Conservation (phyloP, 805 yeast species). For the Candida schatavii region DNA sequence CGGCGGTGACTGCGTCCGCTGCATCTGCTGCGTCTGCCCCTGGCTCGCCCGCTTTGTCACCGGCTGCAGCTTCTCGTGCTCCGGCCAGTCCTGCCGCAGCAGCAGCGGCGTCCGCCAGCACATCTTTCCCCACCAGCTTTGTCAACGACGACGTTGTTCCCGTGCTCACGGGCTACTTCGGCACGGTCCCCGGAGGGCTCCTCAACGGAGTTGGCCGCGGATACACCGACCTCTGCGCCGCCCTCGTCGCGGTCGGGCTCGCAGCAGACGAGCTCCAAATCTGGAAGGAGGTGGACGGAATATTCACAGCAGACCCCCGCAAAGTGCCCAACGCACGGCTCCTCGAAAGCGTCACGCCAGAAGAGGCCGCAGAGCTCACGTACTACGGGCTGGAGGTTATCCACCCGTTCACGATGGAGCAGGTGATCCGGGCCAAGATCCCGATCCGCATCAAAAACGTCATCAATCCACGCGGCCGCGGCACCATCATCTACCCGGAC, state of each 20-base stretch:
- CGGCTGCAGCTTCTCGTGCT: no score
- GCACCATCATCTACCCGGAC: slow-evolving; percentile 93
- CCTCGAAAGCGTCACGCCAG: slow-evolving; percentile 88
- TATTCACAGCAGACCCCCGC: slow-evolving; percentile 97
- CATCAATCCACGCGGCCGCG: slow-evolving; percentile 87
- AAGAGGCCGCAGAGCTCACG: slow-evolving; percentile 97
- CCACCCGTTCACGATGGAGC: slow-evolving; percentile 99
- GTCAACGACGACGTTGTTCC: slow-evolving; percentile 68
- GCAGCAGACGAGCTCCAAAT: slow-evolving; percentile 93
- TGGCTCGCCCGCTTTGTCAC: no score
- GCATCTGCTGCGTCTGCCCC: no score
- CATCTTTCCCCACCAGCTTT: no score
- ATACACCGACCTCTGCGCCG: slow-evolving; percentile 97
- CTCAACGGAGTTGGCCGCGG: slow-evolving; percentile 95
- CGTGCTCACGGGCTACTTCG: slow-evolving; percentile 94
- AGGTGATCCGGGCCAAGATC: slow-evolving; percentile 91
- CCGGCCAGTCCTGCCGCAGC: no score
- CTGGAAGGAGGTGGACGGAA: slow-evolving; percentile 99
- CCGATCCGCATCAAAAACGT: slow-evolving; percentile 97
- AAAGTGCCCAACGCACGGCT: slow-evolving; percentile 89
- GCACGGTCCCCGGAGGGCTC: slow-evolving; percentile 93
- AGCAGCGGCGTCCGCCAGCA: no score
- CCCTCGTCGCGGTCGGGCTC: slow-evolving; percentile 88
- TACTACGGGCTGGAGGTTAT: slow-evolving; percentile 98
- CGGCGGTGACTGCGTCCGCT: no score